Conservation (phyloP, 768 basidiomycete species). For the Terana coerulea region DNA sequence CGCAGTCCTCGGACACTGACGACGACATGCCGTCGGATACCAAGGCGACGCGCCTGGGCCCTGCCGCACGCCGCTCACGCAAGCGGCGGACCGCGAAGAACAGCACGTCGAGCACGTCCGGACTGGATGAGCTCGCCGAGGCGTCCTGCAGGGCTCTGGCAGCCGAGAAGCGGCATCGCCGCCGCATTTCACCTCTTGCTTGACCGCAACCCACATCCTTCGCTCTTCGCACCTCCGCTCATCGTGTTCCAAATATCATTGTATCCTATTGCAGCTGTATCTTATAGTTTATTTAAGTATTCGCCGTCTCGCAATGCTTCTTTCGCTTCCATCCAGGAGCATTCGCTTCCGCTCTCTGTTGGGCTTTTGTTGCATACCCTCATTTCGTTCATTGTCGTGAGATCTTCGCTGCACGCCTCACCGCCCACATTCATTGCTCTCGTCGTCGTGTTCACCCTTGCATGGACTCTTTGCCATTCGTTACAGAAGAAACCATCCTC, state of each 20-base stretch:
- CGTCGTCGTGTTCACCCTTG: background rate
- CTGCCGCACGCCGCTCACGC: background rate
- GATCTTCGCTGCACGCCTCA: background rate
- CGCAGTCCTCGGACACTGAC: slow-evolving; percentile 24
- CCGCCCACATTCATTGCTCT: background rate
- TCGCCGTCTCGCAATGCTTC: background rate
- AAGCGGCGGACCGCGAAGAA: slow-evolving; percentile 1
- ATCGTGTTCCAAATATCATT: background rate
- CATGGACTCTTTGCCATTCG: slow-evolving; percentile 3
- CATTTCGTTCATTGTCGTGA: background rate
- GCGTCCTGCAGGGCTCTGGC: background rate
- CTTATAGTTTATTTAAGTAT: slow-evolving; percentile 9
- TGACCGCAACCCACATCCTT: background rate
- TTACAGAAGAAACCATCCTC: background rate
- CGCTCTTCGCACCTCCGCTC: background rate
- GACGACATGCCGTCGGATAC: slow-evolving; percentile 25
- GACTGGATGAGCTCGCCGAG: background rate
- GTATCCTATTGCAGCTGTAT: slow-evolving; percentile 4
- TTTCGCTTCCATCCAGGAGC: background rate
- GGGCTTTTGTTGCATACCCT: background rate
- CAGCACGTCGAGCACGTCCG: background rate
- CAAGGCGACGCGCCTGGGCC: slow-evolving; percentile 6
- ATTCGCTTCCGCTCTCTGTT: background rate
- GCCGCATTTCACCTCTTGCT: slow-evolving; percentile 4
- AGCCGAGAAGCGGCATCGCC: background rate